Evolutionary conservation across 2,329 filamentous ascomycete genomes (phyloP).

Genomic region (Apiospora arundinis): DNA sequence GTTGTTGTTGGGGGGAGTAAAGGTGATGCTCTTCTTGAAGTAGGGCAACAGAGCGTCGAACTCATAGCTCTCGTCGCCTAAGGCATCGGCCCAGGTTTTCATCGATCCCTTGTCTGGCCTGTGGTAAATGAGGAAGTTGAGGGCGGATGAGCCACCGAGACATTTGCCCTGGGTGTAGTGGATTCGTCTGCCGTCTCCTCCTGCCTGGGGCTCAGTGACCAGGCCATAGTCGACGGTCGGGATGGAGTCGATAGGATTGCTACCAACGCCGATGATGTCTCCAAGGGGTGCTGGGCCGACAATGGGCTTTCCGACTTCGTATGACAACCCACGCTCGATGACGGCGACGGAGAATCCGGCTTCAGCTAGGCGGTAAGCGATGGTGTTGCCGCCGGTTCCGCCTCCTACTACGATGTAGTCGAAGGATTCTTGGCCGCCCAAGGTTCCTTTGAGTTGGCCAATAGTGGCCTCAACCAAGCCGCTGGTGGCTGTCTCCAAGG

Average conservation of each 20-base stretch:
- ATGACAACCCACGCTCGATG: constrained; percentile 45
- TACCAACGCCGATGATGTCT: constrained; percentile 32
- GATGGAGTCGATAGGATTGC: constrained; percentile 24
- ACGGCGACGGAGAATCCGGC: constrained; percentile 42
- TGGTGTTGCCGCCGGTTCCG: constrained; percentile 44
- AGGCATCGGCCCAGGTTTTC: constrained; percentile 34
- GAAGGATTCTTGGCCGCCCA: constrained; percentile 21
- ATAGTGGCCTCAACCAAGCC: constrained; percentile 12
- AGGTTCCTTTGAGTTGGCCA: not conserved
- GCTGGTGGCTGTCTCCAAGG: not conserved
- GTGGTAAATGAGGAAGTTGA: constrained; percentile 42
- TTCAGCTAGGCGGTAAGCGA: constrained; percentile 42
- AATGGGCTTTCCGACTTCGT: constrained; percentile 37
- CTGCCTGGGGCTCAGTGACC: constrained; percentile 31
- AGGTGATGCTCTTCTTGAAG: constrained; percentile 35
- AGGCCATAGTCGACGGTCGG: constrained; percentile 35
- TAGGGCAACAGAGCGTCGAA: constrained; percentile 35
- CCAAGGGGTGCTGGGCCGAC: constrained; percentile 27
- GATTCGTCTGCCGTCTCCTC: constrained; percentile 23
- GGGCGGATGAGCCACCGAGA: constrained; percentile 38
- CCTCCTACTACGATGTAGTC: constrained; percentile 42
- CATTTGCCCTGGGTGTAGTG: constrained; percentile 40
- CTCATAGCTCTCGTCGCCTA: constrained; percentile 35
- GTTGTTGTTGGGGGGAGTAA: constrained; percentile 33
- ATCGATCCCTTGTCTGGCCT: constrained; percentile 34